phyloP scores from a whole-genome alignment of 2,329 filamentous ascomycete genomes.

The Cercospora beticola region DNA sequence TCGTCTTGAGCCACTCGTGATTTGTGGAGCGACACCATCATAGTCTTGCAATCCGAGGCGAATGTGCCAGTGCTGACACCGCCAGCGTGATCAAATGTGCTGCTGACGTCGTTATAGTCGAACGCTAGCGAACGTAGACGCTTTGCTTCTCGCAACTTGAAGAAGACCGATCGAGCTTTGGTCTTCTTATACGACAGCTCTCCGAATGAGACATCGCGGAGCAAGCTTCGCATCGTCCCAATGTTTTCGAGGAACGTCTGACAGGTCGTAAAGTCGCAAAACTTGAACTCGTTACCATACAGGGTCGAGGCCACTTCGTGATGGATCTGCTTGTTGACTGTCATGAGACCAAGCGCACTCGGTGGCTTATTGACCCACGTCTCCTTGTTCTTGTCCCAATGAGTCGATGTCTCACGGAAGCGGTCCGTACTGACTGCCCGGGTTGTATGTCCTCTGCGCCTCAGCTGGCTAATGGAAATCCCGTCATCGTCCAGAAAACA shows the following conservation, averaged over 20 bases:
- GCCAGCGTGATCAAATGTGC: not conserved
- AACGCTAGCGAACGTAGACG: not conserved
- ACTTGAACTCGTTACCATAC: constrained; percentile 8
- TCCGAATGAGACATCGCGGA: not conserved
- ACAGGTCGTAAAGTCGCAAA: not conserved
- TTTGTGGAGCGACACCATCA: constrained; percentile 3
- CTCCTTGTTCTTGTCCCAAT: not conserved
- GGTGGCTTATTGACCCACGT: not conserved
- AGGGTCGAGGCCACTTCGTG: constrained; percentile 5
- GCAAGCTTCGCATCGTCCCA: constrained; percentile 7
- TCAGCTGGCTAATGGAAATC: not conserved
- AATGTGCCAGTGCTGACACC: not conserved
- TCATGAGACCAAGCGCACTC: constrained; percentile 3
- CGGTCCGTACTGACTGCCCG: constrained; percentile 3
- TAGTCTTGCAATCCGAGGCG: not conserved
- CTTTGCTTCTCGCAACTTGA: constrained; percentile 13
- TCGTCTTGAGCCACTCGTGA: not conserved
- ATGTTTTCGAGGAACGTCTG: constrained; percentile 4
- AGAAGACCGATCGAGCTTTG: constrained; percentile 3
- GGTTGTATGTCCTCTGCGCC: not conserved
- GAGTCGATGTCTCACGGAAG: not conserved
- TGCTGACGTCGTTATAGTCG: not conserved
- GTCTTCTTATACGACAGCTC: not conserved
- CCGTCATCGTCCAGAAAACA: constrained; percentile 4
- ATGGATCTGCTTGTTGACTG: constrained; percentile 10